phyloP scores from a whole-genome alignment of 306 rosid genomes.

The Vachellia collinsii region DNA sequence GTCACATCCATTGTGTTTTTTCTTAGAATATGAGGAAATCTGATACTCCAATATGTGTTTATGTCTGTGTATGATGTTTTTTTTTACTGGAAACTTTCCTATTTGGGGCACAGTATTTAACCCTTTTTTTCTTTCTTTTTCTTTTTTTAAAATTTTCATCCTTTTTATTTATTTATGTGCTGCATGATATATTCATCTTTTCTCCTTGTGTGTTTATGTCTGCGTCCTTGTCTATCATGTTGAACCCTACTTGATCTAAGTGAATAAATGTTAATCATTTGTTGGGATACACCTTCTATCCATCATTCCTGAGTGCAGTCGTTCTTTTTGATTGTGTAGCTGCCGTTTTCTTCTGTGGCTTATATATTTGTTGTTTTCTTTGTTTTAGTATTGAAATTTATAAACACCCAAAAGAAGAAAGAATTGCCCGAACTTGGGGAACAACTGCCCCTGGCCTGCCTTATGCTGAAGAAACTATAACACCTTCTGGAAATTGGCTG shows the following conservation, averaged over 20 bases:
- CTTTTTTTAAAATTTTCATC: too few relatives aligned
- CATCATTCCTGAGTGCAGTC: background rate
- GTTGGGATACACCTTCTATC: background rate
- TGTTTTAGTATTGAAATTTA: conserved; percentile 84
- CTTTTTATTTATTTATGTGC: background rate
- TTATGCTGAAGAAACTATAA: conserved; percentile 83
- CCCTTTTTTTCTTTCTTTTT: background rate
- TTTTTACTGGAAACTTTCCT: background rate
- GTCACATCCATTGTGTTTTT: background rate
- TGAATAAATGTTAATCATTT: background rate
- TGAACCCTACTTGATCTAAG: background rate
- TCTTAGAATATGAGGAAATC: background rate
- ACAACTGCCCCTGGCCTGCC: conserved; percentile 90
- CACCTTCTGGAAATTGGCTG: conserved; percentile 88
- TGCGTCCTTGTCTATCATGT: background rate
- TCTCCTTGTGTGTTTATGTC: background rate
- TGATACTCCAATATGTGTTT: background rate
- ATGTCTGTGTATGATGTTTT: background rate
- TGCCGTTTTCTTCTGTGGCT: conserved; percentile 30
- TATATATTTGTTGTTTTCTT: conserved; percentile 28
- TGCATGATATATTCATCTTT: background rate
- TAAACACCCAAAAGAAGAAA: conserved; percentile 95
- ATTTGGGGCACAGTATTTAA: background rate
- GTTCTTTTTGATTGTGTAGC: background rate
- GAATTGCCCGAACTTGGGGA: conserved; percentile 97